phyloP scores from a whole-genome alignment of 1,139 yeast species.

The Geotrichum armillariae region DNA sequence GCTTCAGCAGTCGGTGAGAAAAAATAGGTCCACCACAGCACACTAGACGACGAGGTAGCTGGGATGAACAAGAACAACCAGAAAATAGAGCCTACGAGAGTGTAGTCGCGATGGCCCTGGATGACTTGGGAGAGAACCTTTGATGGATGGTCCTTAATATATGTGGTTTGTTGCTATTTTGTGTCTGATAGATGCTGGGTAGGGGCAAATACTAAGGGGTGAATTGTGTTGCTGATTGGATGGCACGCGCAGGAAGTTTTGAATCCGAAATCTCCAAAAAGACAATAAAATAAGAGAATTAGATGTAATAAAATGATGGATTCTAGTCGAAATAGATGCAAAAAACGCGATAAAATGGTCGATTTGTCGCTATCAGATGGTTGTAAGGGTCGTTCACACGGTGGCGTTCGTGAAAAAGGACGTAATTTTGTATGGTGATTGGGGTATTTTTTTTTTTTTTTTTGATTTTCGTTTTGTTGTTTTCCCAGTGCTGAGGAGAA shows the following conservation, averaged over 20 bases:
- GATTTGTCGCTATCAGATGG: background rate
- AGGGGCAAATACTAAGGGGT: constrained; percentile 1
- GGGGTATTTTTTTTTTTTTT: constrained; percentile 2
- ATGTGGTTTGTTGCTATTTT: background rate
- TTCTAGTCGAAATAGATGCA: background rate
- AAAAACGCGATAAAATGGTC: constrained; percentile 1
- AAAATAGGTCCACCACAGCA: constrained; percentile 5
- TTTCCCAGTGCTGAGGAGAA: too few species aligned
- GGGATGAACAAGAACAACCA: background rate
- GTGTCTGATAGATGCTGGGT: background rate
- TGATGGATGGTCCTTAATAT: background rate
- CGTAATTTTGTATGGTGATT: constrained; percentile 6
- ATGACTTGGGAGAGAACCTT: background rate
- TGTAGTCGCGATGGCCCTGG: background rate
- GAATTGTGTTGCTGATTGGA: constrained; percentile 5
- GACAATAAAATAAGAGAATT: background rate
- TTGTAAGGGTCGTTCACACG: background rate
- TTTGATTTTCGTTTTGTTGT: constrained; percentile 1
- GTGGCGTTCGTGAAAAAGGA: constrained; percentile 7
- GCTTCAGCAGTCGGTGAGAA: constrained; percentile 4
- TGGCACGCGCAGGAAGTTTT: constrained; percentile 8
- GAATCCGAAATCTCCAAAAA: background rate
- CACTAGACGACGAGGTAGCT: background rate
- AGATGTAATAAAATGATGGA: background rate
- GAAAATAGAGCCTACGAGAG: background rate